These are phyloP conservation scores for Globisporangium ultimum DNA, from an alignment of 352 stramenopile genomes.

Conservation along the genomic window DNA sequence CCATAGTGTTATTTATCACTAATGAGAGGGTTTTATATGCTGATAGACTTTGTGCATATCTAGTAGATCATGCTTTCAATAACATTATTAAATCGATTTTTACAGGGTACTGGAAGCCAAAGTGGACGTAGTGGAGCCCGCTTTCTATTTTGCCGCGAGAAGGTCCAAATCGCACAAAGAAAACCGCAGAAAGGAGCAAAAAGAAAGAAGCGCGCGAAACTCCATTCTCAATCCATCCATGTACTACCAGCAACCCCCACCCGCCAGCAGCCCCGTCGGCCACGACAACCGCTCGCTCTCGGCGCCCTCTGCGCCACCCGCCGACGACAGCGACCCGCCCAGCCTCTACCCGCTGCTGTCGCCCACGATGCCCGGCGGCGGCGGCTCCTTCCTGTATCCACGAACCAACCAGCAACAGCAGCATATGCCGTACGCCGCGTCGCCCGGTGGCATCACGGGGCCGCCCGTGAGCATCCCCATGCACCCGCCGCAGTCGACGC, in stretches of 20 bases:
- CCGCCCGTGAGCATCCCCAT: conserved; percentile 8
- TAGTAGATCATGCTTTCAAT: too few relatives aligned
- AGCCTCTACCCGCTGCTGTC: conserved; percentile 21
- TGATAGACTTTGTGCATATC: too few relatives aligned
- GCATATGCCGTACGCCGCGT: background rate
- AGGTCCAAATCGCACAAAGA: background rate
- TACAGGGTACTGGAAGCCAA: too few relatives aligned
- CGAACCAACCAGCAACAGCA: conserved; percentile 16
- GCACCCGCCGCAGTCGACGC: background rate
- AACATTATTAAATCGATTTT: too few relatives aligned
- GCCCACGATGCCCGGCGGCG: conserved; percentile 9
- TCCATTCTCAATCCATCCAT: background rate
- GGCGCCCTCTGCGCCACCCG: conserved; percentile 35
- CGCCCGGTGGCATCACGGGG: conserved; percentile 1
- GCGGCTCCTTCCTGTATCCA: conserved; percentile 20
- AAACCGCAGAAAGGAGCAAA: background rate
- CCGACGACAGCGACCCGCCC: conserved; percentile 19
- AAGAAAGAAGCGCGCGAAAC: background rate
- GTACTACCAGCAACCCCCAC: conserved; percentile 11
- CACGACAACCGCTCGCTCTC: conserved; percentile 22
- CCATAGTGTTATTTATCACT: too few relatives aligned
- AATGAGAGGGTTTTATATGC: too few relatives aligned
- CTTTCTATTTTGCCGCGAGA: too few relatives aligned
- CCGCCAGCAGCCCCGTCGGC: conserved; percentile 5
- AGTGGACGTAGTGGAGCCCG: too few relatives aligned